These are phyloP conservation scores for Ogataea nitratoaversa DNA, from an alignment of 805 yeast genomes.

Conservation along the genomic window DNA sequence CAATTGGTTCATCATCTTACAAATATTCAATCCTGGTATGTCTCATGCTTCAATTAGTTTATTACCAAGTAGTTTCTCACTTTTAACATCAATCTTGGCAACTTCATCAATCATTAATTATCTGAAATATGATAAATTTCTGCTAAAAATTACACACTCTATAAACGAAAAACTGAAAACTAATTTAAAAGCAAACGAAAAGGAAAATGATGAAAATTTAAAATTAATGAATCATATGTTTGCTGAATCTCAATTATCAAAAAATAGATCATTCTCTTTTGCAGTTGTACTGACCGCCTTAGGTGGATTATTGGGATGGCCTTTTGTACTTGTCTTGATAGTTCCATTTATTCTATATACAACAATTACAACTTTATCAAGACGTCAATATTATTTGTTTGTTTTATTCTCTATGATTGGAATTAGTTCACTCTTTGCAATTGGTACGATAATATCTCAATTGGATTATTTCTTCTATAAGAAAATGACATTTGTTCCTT, in stretches of 20 bases:
- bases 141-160: slow-evolving; percentile 11
- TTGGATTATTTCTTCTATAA: slow-evolving; percentile 64
- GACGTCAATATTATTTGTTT: slow-evolving; percentile 4
- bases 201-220: slow-evolving; percentile 15
- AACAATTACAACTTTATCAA: slow-evolving; percentile 7
- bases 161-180: slow-evolving; percentile 14
- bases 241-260: slow-evolving; percentile 13
- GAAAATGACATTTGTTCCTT: slow-evolving; percentile 62
- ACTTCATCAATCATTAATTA: slow-evolving; percentile 35
- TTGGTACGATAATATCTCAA: slow-evolving; percentile 19
- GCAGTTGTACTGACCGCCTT: slow-evolving; percentile 43
- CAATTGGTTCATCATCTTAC: slow-evolving; percentile 58
- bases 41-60: slow-evolving; percentile 84
- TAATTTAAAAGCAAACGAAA: slow-evolving; percentile 9
- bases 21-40: slow-evolving; percentile 72
- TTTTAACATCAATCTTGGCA: slow-evolving; percentile 47
- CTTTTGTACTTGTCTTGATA: slow-evolving; percentile 67
- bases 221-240: slow-evolving; percentile 14
- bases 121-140: slow-evolving; percentile 25
- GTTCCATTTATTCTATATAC: slow-evolving; percentile 51
- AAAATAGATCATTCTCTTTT: slow-evolving; percentile 22
- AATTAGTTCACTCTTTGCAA: slow-evolving; percentile 11
- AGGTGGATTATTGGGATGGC: slow-evolving; percentile 92
- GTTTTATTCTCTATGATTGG: slow-evolving; percentile 17
- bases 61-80: slow-evolving; percentile 77